phyloP scores from a whole-genome alignment of 1,284 basidiomycete genomes.

The Malassezia pachydermatis region DNA sequence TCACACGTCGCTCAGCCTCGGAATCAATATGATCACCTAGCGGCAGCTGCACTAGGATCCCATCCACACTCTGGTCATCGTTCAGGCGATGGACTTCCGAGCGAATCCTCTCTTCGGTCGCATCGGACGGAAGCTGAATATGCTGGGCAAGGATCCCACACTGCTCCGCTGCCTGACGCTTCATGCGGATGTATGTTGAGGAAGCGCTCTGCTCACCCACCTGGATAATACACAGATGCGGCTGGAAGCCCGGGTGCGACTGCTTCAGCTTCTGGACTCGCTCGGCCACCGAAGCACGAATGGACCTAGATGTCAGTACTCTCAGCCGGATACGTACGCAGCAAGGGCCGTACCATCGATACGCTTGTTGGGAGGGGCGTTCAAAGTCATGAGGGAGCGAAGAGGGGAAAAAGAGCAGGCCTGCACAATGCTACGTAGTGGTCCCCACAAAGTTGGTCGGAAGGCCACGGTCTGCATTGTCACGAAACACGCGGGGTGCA shows the following conservation, averaged over 20 bases:
- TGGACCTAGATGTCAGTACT: constrained; percentile 13
- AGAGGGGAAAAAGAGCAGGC: not conserved
- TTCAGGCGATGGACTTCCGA: constrained; percentile 71
- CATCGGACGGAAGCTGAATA: constrained; percentile 59
- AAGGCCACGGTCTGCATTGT: not conserved
- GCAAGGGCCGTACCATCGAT: constrained; percentile 79
- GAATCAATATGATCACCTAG: constrained; percentile 72
- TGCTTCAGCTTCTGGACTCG: constrained; percentile 38
- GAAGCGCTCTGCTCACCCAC: constrained; percentile 86
- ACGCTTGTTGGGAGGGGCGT: not conserved
- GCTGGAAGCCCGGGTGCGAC: constrained; percentile 70
- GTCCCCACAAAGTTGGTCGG: not conserved
- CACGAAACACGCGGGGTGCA: not conserved
- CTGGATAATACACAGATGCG: constrained; percentile 84
- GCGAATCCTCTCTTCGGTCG: constrained; percentile 67
- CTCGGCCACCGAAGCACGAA: constrained; percentile 32
- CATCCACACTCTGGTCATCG: constrained; percentile 69
- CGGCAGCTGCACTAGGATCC: constrained; percentile 94
- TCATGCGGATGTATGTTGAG: constrained; percentile 90
- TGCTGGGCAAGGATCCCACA: constrained; percentile 84
- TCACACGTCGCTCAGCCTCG: constrained; percentile 78
- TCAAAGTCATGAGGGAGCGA: not conserved
- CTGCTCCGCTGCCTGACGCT: constrained; percentile 87
- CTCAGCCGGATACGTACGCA: constrained; percentile 56
- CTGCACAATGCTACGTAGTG: not conserved